These are phyloP conservation scores for Oxytropis ochrocephala DNA, from an alignment of 306 rosid species.

Conservation along the genomic window DNA sequence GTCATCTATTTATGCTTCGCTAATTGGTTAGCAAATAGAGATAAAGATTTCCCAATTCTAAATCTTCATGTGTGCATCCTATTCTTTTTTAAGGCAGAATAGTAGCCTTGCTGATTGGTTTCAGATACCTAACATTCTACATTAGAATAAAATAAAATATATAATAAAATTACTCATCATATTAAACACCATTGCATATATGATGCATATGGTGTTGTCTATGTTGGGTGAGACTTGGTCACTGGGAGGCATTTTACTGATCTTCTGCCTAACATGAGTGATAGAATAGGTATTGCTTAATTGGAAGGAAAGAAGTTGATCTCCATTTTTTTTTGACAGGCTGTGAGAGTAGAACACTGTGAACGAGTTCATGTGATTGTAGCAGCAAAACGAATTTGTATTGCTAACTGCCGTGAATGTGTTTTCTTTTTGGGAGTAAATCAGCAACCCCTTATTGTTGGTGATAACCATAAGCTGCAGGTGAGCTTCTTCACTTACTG, in stretches of 20 bases:
- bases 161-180: neutral
- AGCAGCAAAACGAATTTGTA: conserved; percentile 82
- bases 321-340: conserved; percentile 48
- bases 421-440: conserved; percentile 87
- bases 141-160: neutral
- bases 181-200: neutral
- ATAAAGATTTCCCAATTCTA: no score
- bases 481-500: conserved; percentile 32
- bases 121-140: neutral
- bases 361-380: conserved; percentile 97
- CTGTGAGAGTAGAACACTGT: conserved; percentile 94
- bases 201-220: neutral
- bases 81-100: no score
- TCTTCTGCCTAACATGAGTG: neutral
- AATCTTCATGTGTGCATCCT: no score
- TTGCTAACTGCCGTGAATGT: conserved; percentile 98
- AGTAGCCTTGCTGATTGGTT: no score
- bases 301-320: conserved; percentile 21
- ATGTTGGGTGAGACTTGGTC: conserved; percentile 6
- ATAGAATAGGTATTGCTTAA: conserved; percentile 1
- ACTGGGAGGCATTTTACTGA: conserved; percentile 1
- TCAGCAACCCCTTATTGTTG: conserved; percentile 84
- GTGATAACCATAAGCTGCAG: conserved; percentile 97
- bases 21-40: no score
- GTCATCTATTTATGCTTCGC: no score